Evolutionary conservation across 106 monocot genomes (phyloP).

Genomic region (Dioscorea dumetorum): DNA sequence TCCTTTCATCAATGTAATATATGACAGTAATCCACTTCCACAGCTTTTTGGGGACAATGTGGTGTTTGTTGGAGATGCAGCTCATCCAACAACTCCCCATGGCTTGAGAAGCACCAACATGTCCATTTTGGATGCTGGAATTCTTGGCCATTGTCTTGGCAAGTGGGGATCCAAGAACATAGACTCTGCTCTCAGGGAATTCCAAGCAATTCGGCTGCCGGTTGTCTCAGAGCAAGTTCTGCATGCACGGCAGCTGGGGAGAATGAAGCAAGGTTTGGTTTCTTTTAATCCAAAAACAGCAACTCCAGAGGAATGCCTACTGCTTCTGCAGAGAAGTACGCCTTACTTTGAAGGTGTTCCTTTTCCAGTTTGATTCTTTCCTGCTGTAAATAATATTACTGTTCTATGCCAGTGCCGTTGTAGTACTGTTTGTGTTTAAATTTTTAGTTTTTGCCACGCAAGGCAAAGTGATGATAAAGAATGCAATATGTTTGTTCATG

Average conservation of each 20-base stretch:
- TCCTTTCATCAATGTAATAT: conserved; percentile 78
- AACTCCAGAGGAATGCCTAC: conserved; percentile 10
- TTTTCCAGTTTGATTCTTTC: neutral
- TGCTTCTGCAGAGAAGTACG: conserved; percentile 53
- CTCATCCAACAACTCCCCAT: conserved; percentile 83
- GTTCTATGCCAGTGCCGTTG: no score
- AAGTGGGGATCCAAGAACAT: conserved; percentile 36
- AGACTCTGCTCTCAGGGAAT: conserved; percentile 42
- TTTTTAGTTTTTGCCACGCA: no score
- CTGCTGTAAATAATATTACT: no score
- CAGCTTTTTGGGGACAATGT: conserved; percentile 56
- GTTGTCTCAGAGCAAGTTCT: conserved; percentile 63
- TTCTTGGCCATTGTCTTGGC: conserved; percentile 40
- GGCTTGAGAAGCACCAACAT: conserved; percentile 87
- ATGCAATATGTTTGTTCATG: conserved; percentile 3
- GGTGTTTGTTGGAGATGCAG: conserved; percentile 82
- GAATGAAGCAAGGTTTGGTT: conserved; percentile 57
- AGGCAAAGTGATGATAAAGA: no score
- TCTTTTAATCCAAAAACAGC: conserved; percentile 32
- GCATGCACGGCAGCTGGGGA: conserved; percentile 53
- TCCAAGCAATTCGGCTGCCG: conserved; percentile 42
- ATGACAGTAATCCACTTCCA: conserved; percentile 70
- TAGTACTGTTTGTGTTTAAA: no score
- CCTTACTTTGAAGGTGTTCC: conserved; percentile 50
- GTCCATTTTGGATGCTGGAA: conserved; percentile 59